Evolutionary conservation across 805 yeast genomes (phyloP).

Genomic region (Debaryomyces castellii): DNA sequence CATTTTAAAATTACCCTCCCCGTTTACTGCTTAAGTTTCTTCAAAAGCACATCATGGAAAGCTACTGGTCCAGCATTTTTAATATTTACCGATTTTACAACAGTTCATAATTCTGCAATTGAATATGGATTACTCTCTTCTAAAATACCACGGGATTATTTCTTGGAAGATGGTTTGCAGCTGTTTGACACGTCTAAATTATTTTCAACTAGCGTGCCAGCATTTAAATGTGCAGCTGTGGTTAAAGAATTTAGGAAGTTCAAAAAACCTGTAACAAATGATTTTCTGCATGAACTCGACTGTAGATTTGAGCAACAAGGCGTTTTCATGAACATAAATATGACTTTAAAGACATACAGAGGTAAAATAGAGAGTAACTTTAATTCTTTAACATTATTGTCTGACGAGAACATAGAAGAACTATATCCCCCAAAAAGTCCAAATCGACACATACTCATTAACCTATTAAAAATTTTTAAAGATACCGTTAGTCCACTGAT

Average conservation of each 20-base stretch:
- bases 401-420: neutral
- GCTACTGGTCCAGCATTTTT: slow-evolving; percentile 10
- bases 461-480: neutral
- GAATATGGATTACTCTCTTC: slow-evolving; percentile 2
- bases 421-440: slow-evolving; percentile 3
- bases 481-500: neutral
- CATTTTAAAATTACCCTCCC: slow-evolving; percentile 10
- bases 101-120: slow-evolving; percentile 5
- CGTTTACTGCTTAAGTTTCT: slow-evolving; percentile 9
- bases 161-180: neutral
- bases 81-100: slow-evolving; percentile 13
- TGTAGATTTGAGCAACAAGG: slow-evolving; percentile 11
- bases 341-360: slow-evolving; percentile 9
- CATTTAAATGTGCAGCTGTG: slow-evolving; percentile 3
- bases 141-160: slow-evolving; percentile 3
- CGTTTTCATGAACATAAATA: slow-evolving; percentile 7
- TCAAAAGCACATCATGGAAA: slow-evolving; percentile 8
- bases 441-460: neutral
- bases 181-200: slow-evolving; percentile 4
- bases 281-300: slow-evolving; percentile 6
- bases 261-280: slow-evolving; percentile 1
- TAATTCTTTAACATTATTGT: slow-evolving; percentile 3
- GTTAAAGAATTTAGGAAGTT: slow-evolving; percentile 3
- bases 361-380: slow-evolving; percentile 10
- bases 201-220: slow-evolving; percentile 8